Base-by-base conservation (phyloP, 1,139 yeast species). In the Protomyces lactucae-debilis region DNA sequence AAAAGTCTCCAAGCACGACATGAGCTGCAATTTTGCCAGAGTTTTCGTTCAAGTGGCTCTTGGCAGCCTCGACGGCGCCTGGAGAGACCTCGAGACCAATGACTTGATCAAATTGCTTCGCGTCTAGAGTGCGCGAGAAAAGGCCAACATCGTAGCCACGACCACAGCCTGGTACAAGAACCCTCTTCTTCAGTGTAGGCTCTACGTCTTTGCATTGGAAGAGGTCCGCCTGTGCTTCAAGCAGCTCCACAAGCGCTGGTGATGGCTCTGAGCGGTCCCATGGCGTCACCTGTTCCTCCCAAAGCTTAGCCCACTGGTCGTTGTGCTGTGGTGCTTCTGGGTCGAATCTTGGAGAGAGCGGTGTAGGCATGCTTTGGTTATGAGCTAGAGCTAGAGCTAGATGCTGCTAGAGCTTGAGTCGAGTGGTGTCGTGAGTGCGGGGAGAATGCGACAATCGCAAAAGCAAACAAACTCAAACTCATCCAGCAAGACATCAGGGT, bases 71-170 rank as follows among this genome's bases (percentile, higher is more conserved):
- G n/a, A 52, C 55, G 9, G 55, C 55, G 8, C 23, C 23, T 8
- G 39, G 18, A 10, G 43, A 12, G 14, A 52, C 59, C 6, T 55
- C 59, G 21, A 55, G 59, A 3, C 59, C 59, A 16, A 55, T 55
- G 18, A 39, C 36, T 16, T 39, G 16, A 1, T 14, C 21, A 21
- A 39, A 40, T 12, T 37, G 43, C 14, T 16, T 14, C 1, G 14
- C 12, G 8, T 25, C 28, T 3, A 40, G 36, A 14, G 23, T 52
- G 4, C 36, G 48, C 25, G 59, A 35, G 25, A 52, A 18, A 14
- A 28, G 37, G 12, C 18, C 59, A 53, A 55, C 37, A 40, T 55
- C 59, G 23, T 55, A 55, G 36, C 59, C 59, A 21, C 59, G 59
- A 5, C 59, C 59, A 52, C 59, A 55, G 28, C 59, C 59, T 10